Percentiles rank a stretch among this genome's conserved stretches.
phyloP scores from a whole-genome alignment of 2,329 filamentous ascomycete genomes.

The Fusarium pseudograminearum region DNA sequence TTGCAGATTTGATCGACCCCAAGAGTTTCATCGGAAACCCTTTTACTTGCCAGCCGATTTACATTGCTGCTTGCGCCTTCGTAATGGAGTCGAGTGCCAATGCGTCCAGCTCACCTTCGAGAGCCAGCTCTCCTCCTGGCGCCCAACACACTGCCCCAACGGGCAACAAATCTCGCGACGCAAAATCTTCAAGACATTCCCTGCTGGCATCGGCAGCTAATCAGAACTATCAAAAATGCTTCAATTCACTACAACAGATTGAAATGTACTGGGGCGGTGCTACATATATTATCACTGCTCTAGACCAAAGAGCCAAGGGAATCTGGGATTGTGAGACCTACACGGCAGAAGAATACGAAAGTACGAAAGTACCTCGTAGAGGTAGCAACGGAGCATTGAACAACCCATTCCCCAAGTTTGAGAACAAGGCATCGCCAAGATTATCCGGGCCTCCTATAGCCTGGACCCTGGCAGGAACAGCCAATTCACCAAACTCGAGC shows the following conservation, averaged over 20 bases:
- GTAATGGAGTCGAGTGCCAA: slow-evolving; percentile 83
- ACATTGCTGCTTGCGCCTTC: slow-evolving; percentile 90
- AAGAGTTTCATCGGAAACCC: slow-evolving; percentile 90
- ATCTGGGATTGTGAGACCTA: slow-evolving; percentile 81
- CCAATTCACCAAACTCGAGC: slow-evolving; percentile 86
- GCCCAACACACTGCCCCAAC: slow-evolving; percentile 9
- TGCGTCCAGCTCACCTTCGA: slow-evolving; percentile 70
- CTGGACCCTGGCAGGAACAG: slow-evolving; percentile 89
- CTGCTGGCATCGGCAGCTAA: slow-evolving; percentile 83
- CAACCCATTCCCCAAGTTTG: slow-evolving; percentile 58
- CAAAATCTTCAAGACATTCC: slow-evolving; percentile 73
- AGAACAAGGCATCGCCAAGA: slow-evolving; percentile 63
- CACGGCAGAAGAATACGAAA: slow-evolving; percentile 81
- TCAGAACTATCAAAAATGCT: slow-evolving; percentile 88
- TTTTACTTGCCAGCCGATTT: slow-evolving; percentile 91
- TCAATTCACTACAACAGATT: slow-evolving; percentile 84
- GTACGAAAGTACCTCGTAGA: slow-evolving; percentile 66
- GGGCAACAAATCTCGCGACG: slow-evolving; percentile 37
- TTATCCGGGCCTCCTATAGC: slow-evolving; percentile 69
- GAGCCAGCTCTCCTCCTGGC: slow-evolving; percentile 65
- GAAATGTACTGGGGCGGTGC: slow-evolving; percentile 88
- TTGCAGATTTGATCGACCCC: slow-evolving; percentile 86
- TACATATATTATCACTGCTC: slow-evolving; percentile 85
- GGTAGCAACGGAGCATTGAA: slow-evolving; percentile 54
- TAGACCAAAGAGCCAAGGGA: slow-evolving; percentile 89